Conservation (phyloP, 2,329 filamentous ascomycete genomes). For the Claviceps cyperi region DNA sequence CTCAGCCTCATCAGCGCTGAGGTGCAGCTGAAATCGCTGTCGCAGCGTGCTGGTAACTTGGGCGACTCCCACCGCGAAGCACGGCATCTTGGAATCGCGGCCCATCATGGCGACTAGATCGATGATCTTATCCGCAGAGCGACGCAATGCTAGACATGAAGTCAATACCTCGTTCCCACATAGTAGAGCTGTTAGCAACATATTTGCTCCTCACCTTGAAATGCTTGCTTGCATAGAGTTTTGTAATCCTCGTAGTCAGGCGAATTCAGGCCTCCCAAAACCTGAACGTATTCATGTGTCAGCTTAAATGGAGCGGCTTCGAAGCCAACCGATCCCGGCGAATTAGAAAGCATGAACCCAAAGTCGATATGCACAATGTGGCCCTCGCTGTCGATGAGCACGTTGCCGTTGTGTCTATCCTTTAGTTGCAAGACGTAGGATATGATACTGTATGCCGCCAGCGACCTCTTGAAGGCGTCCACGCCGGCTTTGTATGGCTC, state of each 20-base stretch:
- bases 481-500: conserved; percentile 57
- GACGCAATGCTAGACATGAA: conserved; percentile 45
- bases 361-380: conserved; percentile 86
- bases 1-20: conserved; percentile 70
- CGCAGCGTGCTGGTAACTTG: conserved; percentile 56
- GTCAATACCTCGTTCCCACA: no score
- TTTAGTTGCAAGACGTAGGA: conserved; percentile 75
- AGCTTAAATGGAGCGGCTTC: conserved; percentile 80
- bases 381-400: conserved; percentile 71
- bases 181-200: no score
- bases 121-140: conserved; percentile 67
- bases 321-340: conserved; percentile 69
- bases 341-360: conserved; percentile 81
- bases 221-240: conserved; percentile 65
- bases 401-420: conserved; percentile 75
- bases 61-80: conserved; percentile 59
- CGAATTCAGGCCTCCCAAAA: conserved; percentile 59
- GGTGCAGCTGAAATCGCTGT: conserved; percentile 66
- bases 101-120: conserved; percentile 79
- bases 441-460: conserved; percentile 75
- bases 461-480: conserved; percentile 65
- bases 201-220: conserved; percentile 45
- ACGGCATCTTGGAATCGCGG: conserved; percentile 69
- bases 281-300: conserved; percentile 74
- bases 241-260: conserved; percentile 64